Evolutionary conservation across 2,329 filamentous ascomycete species (phyloP).

Genomic region (Aspergillus vadensis): DNA sequence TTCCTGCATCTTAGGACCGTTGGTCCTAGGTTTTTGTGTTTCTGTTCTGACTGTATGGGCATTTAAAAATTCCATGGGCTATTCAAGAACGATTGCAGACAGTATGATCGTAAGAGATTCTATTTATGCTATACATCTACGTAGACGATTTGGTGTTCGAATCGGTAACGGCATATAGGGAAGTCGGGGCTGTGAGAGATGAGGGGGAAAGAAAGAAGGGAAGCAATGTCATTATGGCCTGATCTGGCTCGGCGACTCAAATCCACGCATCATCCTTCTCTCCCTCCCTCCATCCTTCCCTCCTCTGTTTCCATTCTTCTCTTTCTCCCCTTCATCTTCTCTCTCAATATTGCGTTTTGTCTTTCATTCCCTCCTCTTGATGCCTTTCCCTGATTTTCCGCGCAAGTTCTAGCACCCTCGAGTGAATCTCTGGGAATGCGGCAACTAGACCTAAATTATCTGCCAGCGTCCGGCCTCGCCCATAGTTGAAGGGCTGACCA

Average conservation of each 20-base stretch:
- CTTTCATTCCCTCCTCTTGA: not conserved
- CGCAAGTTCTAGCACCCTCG: conserved; percentile 4
- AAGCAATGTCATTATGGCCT: too few relatives aligned
- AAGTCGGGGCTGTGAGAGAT: too few relatives aligned
- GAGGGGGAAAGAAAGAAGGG: too few relatives aligned
- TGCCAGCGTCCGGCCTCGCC: conserved; percentile 1
- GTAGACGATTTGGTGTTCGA: too few relatives aligned
- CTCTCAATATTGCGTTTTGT: not conserved
- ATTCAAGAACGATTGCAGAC: not conserved
- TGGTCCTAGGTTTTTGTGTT: not conserved
- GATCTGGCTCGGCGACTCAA: too few relatives aligned
- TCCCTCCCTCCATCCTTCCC: not conserved
- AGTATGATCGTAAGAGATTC: not conserved
- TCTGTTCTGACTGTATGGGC: conserved; percentile 16
- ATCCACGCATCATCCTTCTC: not conserved
- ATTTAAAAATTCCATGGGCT: conserved; percentile 9
- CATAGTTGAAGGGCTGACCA: conserved; percentile 12
- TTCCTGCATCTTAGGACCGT: conserved; percentile 14
- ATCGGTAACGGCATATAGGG: too few relatives aligned
- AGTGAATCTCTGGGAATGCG: conserved; percentile 8
- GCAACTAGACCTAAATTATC: conserved; percentile 14
- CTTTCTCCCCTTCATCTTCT: not conserved
- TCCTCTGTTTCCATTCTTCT: not conserved
- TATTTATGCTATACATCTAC: not conserved
- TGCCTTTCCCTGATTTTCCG: not conserved